Conservation (phyloP, 1,284 basidiomycete species). For the Phylloboletellus chloephorus region DNA sequence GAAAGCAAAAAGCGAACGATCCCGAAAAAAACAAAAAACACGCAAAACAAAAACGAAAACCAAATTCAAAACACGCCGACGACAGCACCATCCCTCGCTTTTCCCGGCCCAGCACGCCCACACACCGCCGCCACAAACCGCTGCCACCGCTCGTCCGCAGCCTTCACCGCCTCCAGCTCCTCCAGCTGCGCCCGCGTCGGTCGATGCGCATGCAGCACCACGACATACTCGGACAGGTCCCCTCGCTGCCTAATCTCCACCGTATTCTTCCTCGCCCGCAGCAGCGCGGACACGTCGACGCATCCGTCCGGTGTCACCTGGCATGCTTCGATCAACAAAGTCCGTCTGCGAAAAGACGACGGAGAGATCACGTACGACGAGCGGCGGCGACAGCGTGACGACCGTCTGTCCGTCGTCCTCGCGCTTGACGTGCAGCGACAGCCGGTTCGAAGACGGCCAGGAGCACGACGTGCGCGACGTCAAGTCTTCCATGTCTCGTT, state of each 20-base stretch:
- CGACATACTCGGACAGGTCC: constrained; percentile 28
- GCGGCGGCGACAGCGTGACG: constrained; percentile 24
- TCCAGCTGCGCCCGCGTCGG: constrained; percentile 25
- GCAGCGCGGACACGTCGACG: constrained; percentile 25
- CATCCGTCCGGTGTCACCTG: constrained; percentile 27
- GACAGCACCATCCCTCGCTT: background rate
- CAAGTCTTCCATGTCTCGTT: constrained; percentile 8
- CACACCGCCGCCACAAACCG: constrained; percentile 16
- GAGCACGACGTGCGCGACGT: constrained; percentile 17
- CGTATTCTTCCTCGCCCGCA: constrained; percentile 22
- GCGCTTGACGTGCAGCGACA: constrained; percentile 18
- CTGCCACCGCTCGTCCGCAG: constrained; percentile 19
- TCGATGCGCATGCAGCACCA: constrained; percentile 28
- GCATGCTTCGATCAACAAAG: constrained; percentile 9
- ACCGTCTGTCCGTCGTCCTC: constrained; percentile 6
- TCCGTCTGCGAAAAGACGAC: background rate
- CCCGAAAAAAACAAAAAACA: background rate
- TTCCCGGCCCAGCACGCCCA: constrained; percentile 5
- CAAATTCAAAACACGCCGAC: constrained; percentile 5
- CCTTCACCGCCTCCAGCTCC: constrained; percentile 13
- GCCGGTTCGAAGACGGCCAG: constrained; percentile 22
- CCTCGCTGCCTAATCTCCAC: constrained; percentile 21
- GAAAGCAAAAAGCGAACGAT: background rate
- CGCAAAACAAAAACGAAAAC: background rate
- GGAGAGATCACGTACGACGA: constrained; percentile 20